Percentiles rank a stretch among this genome's conserved stretches.
Evolutionary conservation across 177 flowering plant species (phyloP).

Genomic region (Telopea speciosissima): DNA sequence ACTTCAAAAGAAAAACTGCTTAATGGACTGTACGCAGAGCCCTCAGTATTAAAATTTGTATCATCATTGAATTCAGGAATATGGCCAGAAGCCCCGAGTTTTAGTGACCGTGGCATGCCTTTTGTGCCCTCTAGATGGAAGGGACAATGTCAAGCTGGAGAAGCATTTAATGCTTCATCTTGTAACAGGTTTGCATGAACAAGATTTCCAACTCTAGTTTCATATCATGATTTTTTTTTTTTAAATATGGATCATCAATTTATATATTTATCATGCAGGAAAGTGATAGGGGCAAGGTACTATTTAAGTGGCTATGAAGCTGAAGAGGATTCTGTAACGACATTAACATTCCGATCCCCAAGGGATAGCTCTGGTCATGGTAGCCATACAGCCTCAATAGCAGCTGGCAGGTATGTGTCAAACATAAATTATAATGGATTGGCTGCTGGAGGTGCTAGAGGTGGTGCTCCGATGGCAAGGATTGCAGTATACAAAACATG

Average conservation of each 20-base stretch:
- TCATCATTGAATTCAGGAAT: conserved; percentile 41
- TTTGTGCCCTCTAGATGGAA: conserved; percentile 69
- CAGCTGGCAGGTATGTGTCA: conserved; percentile 63
- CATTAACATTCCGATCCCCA: conserved; percentile 45
- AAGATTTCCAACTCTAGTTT: not conserved
- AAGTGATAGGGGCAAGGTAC: conserved; percentile 73
- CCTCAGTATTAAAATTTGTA: not conserved
- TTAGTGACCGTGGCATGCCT: conserved; percentile 62
- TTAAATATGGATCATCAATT: not conserved
- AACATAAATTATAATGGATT: conserved; percentile 61
- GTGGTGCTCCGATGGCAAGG: conserved; percentile 82
- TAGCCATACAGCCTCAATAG: conserved; percentile 76
- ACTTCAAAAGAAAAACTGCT: not conserved
- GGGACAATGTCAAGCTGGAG: conserved; percentile 66
- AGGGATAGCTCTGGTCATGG: conserved; percentile 80
- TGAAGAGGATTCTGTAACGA: conserved; percentile 36
- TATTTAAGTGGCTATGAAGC: conserved; percentile 57
- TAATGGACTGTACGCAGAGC: not conserved
- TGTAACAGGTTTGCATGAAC: conserved; percentile 62
- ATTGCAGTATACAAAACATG: conserved; percentile 78
- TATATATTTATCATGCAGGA: conserved; percentile 30
- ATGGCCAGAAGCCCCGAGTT: conserved; percentile 89
- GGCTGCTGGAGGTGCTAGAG: conserved; percentile 74
- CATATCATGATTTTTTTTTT: conserved; percentile 1
- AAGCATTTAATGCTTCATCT: conserved; percentile 60